Base-by-base conservation (phyloP, 352 stramenopile genomes). In the Globisporangium acanthophoron region DNA sequence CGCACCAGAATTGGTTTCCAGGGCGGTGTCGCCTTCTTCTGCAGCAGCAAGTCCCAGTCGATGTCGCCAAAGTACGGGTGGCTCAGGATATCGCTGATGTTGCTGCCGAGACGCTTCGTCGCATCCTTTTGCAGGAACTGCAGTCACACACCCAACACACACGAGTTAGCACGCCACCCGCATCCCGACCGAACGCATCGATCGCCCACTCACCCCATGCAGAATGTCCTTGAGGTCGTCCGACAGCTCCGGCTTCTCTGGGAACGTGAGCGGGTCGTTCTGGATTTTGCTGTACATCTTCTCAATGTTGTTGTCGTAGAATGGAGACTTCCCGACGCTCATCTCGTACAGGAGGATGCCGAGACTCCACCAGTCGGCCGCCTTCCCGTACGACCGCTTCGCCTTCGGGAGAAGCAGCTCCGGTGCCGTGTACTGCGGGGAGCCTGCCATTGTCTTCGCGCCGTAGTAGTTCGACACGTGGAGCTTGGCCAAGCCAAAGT, bases 401-500 rank as follows among this genome's bases (percentile, higher is more conserved):
- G 84, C 78, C 63, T 94, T 94, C 6, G 84, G 83, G 11, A 94
- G 69, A 18, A 96, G 67, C 31, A 96, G 59, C 61, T 96, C 86
- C 0, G 86, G 86, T 7, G 86, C 86, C 24, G 85, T 94, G 67
- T 96, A 96, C 67, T 96, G 85, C 31, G 86, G 84, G 5, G 86
- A 96, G 1, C 86, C 86, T 1, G 86, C 86, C 84, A 96, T 94
- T 1, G 86, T 96, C 64, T 96, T 94, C 4, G 86, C 86, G 13
- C 86, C 86, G 47, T 93, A 89, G 60, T 90, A 96, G 54, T 94
- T 82, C 9, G 82, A 93, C 54, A 98, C 88, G 62, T 96, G 88
- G 43, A 97, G 67, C 73, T 98, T 98, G 4, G 88, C 86, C 8
- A 98, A 70, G 6, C 95, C 95, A 66, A 98, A 98, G 64, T 98